Evolutionary conservation across 2,329 filamentous ascomycete genomes (phyloP), one percentile per base, ranked within the genome.

Genomic region (Alternaria viburni): DNA sequence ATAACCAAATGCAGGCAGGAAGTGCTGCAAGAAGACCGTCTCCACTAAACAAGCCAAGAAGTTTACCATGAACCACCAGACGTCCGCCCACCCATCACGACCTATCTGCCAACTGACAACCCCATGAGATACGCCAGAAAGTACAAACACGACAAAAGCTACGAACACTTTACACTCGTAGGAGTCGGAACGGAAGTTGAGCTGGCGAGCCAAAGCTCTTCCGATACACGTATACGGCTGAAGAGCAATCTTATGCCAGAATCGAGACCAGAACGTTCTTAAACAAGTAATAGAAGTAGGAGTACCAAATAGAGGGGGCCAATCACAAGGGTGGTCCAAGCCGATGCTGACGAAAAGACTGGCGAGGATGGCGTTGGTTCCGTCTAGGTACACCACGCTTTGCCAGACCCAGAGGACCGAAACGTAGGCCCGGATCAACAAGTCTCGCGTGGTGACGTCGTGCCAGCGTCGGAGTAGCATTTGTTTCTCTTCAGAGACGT

Each of bases 281-380:
- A 45, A 2, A 0, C 17, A 45, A 1, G 5, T 13, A 4, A 21
- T 8, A 4, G 43, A 45, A 0, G 6, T 0, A 2, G 11, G 43
- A 8, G 13, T 21, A 0, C 43, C 43, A 21, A 45, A 45, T 0
- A 45, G 43, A 3, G 43, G 43, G 13, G 43, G 43, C 43, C 43
- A 45, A 45, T 21, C 17, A 13, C 43, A 45, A 13, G 43, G 17
- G 5, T 17, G 43, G 12, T 45, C 43, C 11, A 45, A 2, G 6
- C 43, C 43, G 19, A 45, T 21, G 43, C 17, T 21, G 10, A 45
- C 43, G 0, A 45, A 21, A 11, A 21, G 8, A 21, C 43, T 19
- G 12, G 43, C 43, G 2, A 45, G 43, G 2, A 45, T 21, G 1
- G 43, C 43, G 43, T 45, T 45, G 17, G 1, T 21, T 45, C 43